phyloP scores from a whole-genome alignment of 2,329 filamentous ascomycete genomes.

The Alternaria brassicae region DNA sequence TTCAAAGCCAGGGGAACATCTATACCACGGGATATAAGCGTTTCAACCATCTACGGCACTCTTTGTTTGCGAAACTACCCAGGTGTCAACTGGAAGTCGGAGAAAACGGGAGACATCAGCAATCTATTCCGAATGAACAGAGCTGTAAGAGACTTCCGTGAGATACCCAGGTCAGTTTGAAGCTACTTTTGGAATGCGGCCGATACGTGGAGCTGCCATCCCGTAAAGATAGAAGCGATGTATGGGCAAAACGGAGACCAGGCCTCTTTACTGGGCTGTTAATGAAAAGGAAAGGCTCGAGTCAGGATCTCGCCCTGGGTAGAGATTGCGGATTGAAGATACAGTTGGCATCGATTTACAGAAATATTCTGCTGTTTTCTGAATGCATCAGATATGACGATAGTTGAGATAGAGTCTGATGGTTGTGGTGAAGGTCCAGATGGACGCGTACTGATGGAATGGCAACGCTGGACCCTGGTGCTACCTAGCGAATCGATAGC shows the following conservation, averaged over 20 bases:
- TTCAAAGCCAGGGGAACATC: neutral
- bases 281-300: neutral
- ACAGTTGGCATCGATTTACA: neutral
- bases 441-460: neutral
- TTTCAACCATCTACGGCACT: neutral
- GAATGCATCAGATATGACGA: neutral
- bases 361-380: neutral
- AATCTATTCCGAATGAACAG: too few species aligned
- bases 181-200: neutral
- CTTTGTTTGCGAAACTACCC: neutral
- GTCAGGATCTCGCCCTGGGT: too few species aligned
- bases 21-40: neutral
- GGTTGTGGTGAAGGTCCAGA: neutral
- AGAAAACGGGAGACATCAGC: neutral
- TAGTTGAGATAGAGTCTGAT: neutral
- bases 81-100: neutral
- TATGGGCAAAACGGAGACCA: neutral
- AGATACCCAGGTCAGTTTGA: neutral
- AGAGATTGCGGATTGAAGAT: neutral
- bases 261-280: neutral
- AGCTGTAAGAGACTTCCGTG: neutral
- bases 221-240: too few species aligned
- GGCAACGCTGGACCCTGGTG: constrained; percentile 15
- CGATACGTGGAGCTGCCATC: neutral
- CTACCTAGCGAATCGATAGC: neutral